A percentile compares a stretch with the other conserved stretches of the same genome.
Conservation (phyloP, 805 yeast species). For the Lachancea dasiensis region DNA sequence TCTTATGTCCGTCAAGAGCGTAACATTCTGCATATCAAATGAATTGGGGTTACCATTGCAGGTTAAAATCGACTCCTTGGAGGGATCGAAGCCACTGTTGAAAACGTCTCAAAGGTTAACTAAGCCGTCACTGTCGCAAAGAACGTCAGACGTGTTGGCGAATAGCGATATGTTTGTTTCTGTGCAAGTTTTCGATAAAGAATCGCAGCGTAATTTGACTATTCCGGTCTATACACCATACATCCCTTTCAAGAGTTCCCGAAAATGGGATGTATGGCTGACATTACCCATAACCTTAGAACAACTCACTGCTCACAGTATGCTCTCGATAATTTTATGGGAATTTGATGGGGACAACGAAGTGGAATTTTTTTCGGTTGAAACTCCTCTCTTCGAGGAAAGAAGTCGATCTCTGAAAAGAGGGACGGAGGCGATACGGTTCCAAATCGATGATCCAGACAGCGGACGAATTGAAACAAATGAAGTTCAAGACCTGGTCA, state of each 20-base stretch:
- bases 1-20: conserved; percentile 31
- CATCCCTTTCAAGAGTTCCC: conserved; percentile 39
- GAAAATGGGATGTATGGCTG: conserved; percentile 69
- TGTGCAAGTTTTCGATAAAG: conserved; percentile 37
- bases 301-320: conserved; percentile 62
- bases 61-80: conserved; percentile 43
- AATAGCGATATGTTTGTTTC: conserved; percentile 39
- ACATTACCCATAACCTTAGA: conserved; percentile 63
- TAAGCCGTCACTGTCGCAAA: conserved; percentile 40
- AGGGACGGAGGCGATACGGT: conserved; percentile 59
- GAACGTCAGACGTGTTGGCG: conserved; percentile 35
- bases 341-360: conserved; percentile 55
- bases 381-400: conserved; percentile 51
- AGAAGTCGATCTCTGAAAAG: conserved; percentile 54
- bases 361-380: conserved; percentile 54
- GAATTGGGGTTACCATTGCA: conserved; percentile 46
- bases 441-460: conserved; percentile 32
- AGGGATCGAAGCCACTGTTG: conserved; percentile 38
- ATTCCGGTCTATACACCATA: conserved; percentile 46
- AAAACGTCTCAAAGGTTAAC: conserved; percentile 43
- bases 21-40: conserved; percentile 51
- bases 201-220: conserved; percentile 42
- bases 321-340: conserved; percentile 56
- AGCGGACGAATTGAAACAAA: conserved; percentile 26
- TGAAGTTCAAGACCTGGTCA: conserved; percentile 45